Evolutionary conservation across 495 filamentous ascomycete genomes (phyloP).

Genomic region (Diplogelasinospora grovesii): DNA sequence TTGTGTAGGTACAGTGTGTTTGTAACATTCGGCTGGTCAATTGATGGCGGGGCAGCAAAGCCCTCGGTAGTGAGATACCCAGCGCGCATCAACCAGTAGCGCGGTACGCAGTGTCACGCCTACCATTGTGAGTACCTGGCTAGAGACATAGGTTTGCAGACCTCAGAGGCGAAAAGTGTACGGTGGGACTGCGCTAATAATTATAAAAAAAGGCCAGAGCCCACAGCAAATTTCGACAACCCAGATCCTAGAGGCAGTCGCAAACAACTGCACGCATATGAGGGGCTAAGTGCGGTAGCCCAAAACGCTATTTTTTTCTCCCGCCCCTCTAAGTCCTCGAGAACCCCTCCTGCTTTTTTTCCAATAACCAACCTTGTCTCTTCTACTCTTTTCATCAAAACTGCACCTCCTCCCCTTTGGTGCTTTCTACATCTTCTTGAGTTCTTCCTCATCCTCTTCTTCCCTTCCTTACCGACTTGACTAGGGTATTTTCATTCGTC

Average conservation of each 20-base stretch:
- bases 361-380: slow-evolving; percentile 12
- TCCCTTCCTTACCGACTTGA: slow-evolving; percentile 16
- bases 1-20: too few species aligned
- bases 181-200: too few species aligned
- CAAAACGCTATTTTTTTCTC: slow-evolving; percentile 12
- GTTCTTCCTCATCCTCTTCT: slow-evolving; percentile 22
- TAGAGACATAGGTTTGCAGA: too few species aligned
- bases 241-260: neutral
- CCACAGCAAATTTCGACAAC: neutral
- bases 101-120: too few species aligned
- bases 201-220: neutral
- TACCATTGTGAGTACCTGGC: too few species aligned
- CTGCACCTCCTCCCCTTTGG: slow-evolving; percentile 18
- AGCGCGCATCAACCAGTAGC: too few species aligned
- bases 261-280: neutral
- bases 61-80: too few species aligned
- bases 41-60: too few species aligned
- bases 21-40: too few species aligned
- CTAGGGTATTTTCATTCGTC: slow-evolving; percentile 27
- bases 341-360: slow-evolving; percentile 20
- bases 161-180: too few species aligned
- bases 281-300: neutral
- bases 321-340: slow-evolving; percentile 11
- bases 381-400: slow-evolving; percentile 15
- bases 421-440: slow-evolving; percentile 19